These are phyloP conservation scores for Xylogone sp. DNA, from an alignment of 2,329 filamentous ascomycete genomes.

Conservation along the genomic window DNA sequence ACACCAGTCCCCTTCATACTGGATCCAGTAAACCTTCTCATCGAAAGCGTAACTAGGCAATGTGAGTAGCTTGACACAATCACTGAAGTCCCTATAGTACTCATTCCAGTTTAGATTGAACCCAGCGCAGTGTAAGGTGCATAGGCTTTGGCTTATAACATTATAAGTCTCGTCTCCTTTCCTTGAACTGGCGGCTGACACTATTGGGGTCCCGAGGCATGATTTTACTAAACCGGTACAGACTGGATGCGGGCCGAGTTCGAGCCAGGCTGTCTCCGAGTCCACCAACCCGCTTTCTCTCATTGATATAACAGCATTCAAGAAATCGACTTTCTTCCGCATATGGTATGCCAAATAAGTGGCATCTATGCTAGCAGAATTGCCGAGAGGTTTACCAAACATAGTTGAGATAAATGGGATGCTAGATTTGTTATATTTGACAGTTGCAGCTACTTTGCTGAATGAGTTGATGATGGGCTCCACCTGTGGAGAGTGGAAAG, in stretches of 20 bases:
- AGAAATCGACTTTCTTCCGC: conserved; percentile 48
- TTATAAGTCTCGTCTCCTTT: conserved; percentile 61
- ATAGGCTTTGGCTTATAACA: conserved; percentile 55
- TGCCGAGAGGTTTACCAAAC: conserved; percentile 48
- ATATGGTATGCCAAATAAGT: conserved; percentile 48
- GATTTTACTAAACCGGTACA: conserved; percentile 66
- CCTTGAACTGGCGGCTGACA: conserved; percentile 57
- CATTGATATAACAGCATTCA: conserved; percentile 31
- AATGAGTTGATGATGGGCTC: conserved; percentile 58
- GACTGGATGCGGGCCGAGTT: conserved; percentile 70
- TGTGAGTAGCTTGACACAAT: conserved; percentile 53
- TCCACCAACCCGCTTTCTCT: not conserved
- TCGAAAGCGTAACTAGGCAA: conserved; percentile 67
- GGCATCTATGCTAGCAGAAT: conserved; percentile 44
- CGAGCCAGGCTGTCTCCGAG: conserved; percentile 59
- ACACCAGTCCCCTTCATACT: conserved; percentile 64
- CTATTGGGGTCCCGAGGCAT: conserved; percentile 50
- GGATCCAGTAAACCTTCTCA: conserved; percentile 65
- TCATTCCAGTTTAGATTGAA: conserved; percentile 65
- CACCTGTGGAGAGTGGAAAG: conserved; percentile 61
- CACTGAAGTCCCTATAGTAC: conserved; percentile 58
- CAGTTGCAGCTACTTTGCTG: conserved; percentile 46
- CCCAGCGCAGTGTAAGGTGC: conserved; percentile 55
- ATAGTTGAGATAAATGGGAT: conserved; percentile 56
- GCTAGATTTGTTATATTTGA: conserved; percentile 27